A percentile compares a stretch with the other conserved stretches of the same genome.
Evolutionary conservation across 108 stramenopile genomes (phyloP).

Genomic region (Cyclotella cryptica): DNA sequence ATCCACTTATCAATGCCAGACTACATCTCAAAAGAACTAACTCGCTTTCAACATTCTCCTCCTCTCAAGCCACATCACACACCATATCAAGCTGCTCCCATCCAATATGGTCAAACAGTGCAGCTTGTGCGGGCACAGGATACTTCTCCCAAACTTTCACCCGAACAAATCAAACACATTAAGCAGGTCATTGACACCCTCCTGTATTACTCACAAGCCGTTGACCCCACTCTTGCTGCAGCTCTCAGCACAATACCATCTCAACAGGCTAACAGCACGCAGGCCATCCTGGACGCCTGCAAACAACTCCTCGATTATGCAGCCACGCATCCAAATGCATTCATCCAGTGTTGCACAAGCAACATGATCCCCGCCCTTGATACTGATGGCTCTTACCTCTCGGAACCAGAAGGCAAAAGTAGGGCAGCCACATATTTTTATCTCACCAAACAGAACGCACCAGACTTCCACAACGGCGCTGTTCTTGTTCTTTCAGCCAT

Average conservation of each 20-base stretch:
- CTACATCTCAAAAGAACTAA: slow-evolving; percentile 8
- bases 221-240: slow-evolving; percentile 3
- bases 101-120: neutral
- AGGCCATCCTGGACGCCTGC: neutral
- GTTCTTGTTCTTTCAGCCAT: too few species aligned
- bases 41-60: neutral
- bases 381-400: too few species aligned
- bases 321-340: slow-evolving; percentile 11
- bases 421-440: too few species aligned
- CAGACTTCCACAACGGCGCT: too few species aligned
- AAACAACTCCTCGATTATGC: slow-evolving; percentile 22
- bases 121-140: slow-evolving; percentile 2
- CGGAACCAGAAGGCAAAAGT: too few species aligned
- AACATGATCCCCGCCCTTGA: too few species aligned
- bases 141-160: neutral
- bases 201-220: slow-evolving; percentile 22
- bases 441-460: too few species aligned
- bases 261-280: slow-evolving; percentile 4
- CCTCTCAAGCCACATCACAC: slow-evolving; percentile 5
- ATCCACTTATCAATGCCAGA: slow-evolving; percentile 13
- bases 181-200: slow-evolving; percentile 17
- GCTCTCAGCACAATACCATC: neutral
- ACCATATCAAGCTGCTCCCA: neutral
- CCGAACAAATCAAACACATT: neutral
- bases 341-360: too few species aligned